A percentile compares a stretch with the other conserved stretches of the same genome.
These are phyloP conservation scores for Ustilago xerochloae DNA, from an alignment of 1,284 basidiomycete species.

Conservation along the genomic window DNA sequence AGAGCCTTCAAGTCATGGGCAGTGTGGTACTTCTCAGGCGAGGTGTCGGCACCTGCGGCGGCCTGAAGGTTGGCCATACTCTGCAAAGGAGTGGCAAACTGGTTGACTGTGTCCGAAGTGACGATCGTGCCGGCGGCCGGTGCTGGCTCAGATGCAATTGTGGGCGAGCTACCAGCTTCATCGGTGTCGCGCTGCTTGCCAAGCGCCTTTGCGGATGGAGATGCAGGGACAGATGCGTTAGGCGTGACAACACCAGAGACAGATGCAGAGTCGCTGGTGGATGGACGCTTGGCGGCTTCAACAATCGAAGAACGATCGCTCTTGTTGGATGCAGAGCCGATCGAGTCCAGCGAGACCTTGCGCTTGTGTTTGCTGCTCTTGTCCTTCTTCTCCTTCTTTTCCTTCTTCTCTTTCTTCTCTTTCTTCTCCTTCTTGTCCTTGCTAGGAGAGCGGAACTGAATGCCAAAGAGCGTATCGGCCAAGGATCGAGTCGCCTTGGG, in stretches of 20 bases:
- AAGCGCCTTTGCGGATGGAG: slow-evolving; percentile 29
- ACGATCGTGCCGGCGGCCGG: slow-evolving; percentile 1
- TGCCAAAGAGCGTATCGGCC: slow-evolving; percentile 61
- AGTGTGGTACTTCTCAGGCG: slow-evolving; percentile 44
- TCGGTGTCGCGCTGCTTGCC: slow-evolving; percentile 27
- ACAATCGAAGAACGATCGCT: slow-evolving; percentile 27
- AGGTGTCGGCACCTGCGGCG: slow-evolving; percentile 10
- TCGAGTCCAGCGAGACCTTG: slow-evolving; percentile 28
- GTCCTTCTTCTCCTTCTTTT: slow-evolving; percentile 44
- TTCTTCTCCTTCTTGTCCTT: slow-evolving; percentile 48
- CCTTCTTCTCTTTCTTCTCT: slow-evolving; percentile 33
- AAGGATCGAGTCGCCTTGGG: slow-evolving; percentile 46
- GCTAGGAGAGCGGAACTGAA: slow-evolving; percentile 38
- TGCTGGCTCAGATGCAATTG: not conserved
- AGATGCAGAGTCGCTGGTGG: slow-evolving; percentile 7
- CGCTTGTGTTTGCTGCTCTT: slow-evolving; percentile 45
- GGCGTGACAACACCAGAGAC: not conserved
- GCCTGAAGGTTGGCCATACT: slow-evolving; percentile 39
- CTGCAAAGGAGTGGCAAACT: slow-evolving; percentile 37
- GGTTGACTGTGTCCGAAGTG: slow-evolving; percentile 21
- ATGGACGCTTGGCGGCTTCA: slow-evolving; percentile 11
- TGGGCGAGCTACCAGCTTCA: not conserved
- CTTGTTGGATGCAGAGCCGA: slow-evolving; percentile 22
- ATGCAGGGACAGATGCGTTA: slow-evolving; percentile 5
- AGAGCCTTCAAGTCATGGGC: slow-evolving; percentile 44